Evolutionary conservation across 1,139 yeast genomes (phyloP).

Genomic region (Schwanniomyces etchellsii): DNA sequence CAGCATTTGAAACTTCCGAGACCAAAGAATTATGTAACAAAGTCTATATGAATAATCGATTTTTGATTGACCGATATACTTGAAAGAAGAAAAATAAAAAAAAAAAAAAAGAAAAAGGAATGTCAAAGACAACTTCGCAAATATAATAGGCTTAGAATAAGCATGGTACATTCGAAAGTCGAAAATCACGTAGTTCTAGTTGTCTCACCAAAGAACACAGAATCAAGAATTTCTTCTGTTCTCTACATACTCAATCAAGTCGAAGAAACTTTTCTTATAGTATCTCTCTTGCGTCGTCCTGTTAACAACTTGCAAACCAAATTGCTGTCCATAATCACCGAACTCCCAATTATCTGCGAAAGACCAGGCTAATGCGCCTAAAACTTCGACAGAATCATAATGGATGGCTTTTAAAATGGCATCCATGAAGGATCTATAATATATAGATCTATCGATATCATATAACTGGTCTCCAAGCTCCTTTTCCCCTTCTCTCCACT

Average conservation of each 20-base stretch:
- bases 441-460: constrained; percentile 24
- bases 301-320: constrained; percentile 30
- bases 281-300: constrained; percentile 23
- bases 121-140: too few species aligned
- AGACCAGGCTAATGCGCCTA: constrained; percentile 31
- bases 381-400: constrained; percentile 21
- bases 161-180: too few species aligned
- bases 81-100: too few species aligned
- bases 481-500: constrained; percentile 23
- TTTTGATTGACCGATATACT: too few species aligned
- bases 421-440: constrained; percentile 22
- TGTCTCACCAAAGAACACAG: too few species aligned
- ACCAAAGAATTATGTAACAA: too few species aligned
- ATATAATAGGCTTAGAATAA: too few species aligned
- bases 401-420: constrained; percentile 19
- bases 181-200: too few species aligned
- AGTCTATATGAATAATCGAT: too few species aligned
- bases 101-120: too few species aligned
- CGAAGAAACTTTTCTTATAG: constrained; percentile 30
- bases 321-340: constrained; percentile 24
- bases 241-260: constrained; percentile 11
- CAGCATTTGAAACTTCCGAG: too few species aligned
- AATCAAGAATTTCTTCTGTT: too few species aligned
- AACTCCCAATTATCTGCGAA: constrained; percentile 31
- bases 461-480: constrained; percentile 18